These are phyloP conservation scores for Termitomyces sp. DNA, from an alignment of 768 basidiomycete species.

Conservation along the genomic window DNA sequence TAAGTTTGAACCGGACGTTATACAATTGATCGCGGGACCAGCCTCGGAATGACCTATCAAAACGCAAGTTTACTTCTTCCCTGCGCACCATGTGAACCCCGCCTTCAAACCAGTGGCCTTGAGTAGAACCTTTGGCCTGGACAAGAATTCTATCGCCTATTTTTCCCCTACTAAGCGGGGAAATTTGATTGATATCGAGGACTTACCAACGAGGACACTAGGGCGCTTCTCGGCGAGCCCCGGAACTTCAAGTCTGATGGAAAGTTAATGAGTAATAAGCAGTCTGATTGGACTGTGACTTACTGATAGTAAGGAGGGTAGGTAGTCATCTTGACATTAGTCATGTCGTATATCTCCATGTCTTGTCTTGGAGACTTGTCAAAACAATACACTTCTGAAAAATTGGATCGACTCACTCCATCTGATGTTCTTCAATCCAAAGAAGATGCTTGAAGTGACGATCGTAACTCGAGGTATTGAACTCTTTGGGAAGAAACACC, in stretches of 20 bases:
- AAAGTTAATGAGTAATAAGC: not conserved
- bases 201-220: constrained; percentile 51
- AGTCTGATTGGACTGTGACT: constrained; percentile 9
- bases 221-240: constrained; percentile 58
- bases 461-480: constrained; percentile 39
- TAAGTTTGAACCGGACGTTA: constrained; percentile 55
- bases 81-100: constrained; percentile 50
- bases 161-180: not conserved
- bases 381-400: not conserved
- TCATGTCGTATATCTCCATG: constrained; percentile 35
- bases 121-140: constrained; percentile 31
- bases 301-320: constrained; percentile 35
- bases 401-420: constrained; percentile 20
- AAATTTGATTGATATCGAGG: not conserved
- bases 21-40: constrained; percentile 33
- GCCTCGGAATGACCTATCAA: constrained; percentile 40
- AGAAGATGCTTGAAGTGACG: constrained; percentile 48
- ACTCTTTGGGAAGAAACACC: constrained; percentile 34
- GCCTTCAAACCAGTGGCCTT: constrained; percentile 56
- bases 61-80: constrained; percentile 48
- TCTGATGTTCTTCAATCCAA: constrained; percentile 35
- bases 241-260: constrained; percentile 36
- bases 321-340: constrained; percentile 26
- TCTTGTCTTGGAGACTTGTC: constrained; percentile 27
- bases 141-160: constrained; percentile 55